Evolutionary conservation across 805 yeast species (phyloP).

Genomic region (Phaffomyces antillensis): DNA sequence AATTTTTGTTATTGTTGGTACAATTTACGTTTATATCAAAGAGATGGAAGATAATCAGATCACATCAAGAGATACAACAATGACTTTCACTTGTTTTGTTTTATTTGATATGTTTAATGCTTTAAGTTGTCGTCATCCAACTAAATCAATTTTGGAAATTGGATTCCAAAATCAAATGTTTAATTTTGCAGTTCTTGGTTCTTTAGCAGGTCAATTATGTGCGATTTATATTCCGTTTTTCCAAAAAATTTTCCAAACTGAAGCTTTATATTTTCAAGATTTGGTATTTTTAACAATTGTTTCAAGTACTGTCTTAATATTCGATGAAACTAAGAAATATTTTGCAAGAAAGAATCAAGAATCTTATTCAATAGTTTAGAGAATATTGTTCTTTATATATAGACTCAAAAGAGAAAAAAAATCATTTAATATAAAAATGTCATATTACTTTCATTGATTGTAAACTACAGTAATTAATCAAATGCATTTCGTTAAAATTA

Average conservation of each 20-base stretch:
- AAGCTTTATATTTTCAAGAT: constrained; percentile 71
- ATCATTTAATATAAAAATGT: not conserved
- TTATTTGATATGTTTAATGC: constrained; percentile 97
- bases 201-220: constrained; percentile 83
- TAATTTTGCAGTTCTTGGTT: constrained; percentile 85
- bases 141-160: constrained; percentile 74
- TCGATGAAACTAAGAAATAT: constrained; percentile 75
- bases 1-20: constrained; percentile 69
- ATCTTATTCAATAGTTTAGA: constrained; percentile 20
- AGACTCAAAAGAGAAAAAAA: not conserved
- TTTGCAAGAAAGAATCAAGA: constrained; percentile 12
- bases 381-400: constrained; percentile 3
- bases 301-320: constrained; percentile 77
- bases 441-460: not conserved
- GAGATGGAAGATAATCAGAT: constrained; percentile 82
- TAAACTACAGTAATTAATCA: not conserved
- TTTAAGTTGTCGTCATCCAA: constrained; percentile 80
- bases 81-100: constrained; percentile 97
- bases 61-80: constrained; percentile 94
- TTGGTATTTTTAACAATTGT: constrained; percentile 52
- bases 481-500: not conserved
- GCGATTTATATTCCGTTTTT: constrained; percentile 92
- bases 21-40: constrained; percentile 74
- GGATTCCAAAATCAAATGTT: constrained; percentile 86
- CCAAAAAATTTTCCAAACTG: constrained; percentile 92